phyloP scores from a whole-genome alignment of 2,329 filamentous ascomycete genomes.

The Verticillium isaacii region DNA sequence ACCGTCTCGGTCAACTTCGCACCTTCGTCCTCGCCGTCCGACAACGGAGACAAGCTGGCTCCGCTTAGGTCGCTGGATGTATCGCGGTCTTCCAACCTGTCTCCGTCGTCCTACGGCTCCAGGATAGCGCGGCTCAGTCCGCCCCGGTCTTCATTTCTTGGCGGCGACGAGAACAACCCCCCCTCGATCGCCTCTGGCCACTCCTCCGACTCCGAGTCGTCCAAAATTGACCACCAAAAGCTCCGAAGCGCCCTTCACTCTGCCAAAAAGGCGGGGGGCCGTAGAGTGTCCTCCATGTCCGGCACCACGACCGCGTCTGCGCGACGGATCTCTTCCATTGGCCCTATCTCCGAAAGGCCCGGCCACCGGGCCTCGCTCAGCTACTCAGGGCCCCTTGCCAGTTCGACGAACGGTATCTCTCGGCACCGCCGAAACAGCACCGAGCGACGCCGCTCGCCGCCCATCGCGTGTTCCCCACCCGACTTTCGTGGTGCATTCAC shows the following conservation, averaged over 20 bases:
- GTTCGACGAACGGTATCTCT: slow-evolving; percentile 51
- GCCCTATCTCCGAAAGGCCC: background rate
- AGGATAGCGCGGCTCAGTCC: slow-evolving; percentile 22
- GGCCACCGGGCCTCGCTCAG: slow-evolving; percentile 18
- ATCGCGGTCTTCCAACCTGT: slow-evolving; percentile 45
- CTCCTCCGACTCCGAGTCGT: slow-evolving; percentile 45
- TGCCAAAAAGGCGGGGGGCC: slow-evolving; percentile 41
- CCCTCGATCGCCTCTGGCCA: slow-evolving; percentile 33
- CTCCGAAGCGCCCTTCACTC: slow-evolving; percentile 50
- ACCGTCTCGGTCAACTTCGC: slow-evolving; percentile 53
- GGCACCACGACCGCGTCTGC: slow-evolving; percentile 28
- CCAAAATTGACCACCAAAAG: slow-evolving; percentile 46
- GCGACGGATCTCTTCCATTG: slow-evolving; percentile 37
- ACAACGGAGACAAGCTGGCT: slow-evolving; percentile 36
- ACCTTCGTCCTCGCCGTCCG: slow-evolving; percentile 35
- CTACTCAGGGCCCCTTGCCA: slow-evolving; percentile 39
- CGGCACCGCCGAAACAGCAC: slow-evolving; percentile 45
- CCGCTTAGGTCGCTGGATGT: slow-evolving; percentile 48
- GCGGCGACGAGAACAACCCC: slow-evolving; percentile 51
- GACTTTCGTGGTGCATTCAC: slow-evolving; percentile 38
- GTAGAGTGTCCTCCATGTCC: slow-evolving; percentile 35
- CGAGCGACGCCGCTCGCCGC: slow-evolving; percentile 47
- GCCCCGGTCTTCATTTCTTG: slow-evolving; percentile 27
- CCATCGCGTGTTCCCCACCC: slow-evolving; percentile 46
- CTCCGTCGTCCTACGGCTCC: slow-evolving; percentile 32